A percentile compares a stretch with the other conserved stretches of the same genome.
Conservation (phyloP, 2,329 filamentous ascomycete genomes). For the Aspergillus costaricaensis region DNA sequence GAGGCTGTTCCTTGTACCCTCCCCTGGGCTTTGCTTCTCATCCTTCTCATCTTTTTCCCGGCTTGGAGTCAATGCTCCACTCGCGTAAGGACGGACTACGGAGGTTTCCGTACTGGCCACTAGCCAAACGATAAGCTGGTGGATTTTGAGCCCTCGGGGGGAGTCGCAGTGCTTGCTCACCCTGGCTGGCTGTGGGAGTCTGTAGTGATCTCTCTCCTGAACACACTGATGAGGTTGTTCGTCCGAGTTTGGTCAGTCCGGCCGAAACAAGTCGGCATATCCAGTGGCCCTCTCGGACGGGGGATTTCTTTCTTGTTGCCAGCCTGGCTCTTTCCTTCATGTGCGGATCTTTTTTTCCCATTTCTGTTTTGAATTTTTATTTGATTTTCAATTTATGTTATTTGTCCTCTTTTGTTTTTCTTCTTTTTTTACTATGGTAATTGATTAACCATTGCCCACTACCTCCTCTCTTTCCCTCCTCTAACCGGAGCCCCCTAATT, state of each 20-base stretch:
- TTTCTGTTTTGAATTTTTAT: neutral
- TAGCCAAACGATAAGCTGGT: constrained; percentile 9
- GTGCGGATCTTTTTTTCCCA: neutral
- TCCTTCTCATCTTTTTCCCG: constrained; percentile 4
- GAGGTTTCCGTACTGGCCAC: constrained; percentile 5
- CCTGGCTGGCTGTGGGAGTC: neutral
- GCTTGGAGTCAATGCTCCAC: constrained; percentile 6
- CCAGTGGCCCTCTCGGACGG: neutral
- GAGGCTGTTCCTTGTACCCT: constrained; percentile 1
- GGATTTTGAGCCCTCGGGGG: neutral
- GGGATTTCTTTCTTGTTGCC: neutral
- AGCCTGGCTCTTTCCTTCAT: neutral
- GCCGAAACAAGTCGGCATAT: constrained; percentile 9
- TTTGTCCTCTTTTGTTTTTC: neutral
- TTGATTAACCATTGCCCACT: neutral
- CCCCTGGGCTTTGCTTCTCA: neutral
- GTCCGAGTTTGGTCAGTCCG: constrained; percentile 10
- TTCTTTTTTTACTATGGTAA: neutral
- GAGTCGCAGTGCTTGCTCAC: neutral
- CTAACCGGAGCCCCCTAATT: neutral
- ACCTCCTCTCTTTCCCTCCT: neutral
- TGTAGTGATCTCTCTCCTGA: neutral
- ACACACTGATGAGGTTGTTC: neutral
- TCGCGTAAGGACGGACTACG: neutral
- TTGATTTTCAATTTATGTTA: neutral